These are phyloP conservation scores for Hymenoscyphus albidus DNA, from an alignment of 2,329 filamentous ascomycete genomes.

Conservation along the genomic window DNA sequence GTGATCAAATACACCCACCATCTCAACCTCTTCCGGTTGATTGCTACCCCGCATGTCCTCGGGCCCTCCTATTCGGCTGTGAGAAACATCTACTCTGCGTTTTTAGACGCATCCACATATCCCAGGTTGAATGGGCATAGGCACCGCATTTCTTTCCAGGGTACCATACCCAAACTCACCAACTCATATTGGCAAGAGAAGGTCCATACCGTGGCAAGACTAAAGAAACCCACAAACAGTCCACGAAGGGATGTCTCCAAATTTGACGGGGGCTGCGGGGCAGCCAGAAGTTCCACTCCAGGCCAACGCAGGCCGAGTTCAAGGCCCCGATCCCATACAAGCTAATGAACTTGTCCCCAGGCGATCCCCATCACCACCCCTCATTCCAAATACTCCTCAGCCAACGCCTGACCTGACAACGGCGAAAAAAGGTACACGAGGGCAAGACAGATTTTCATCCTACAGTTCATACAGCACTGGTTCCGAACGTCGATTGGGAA, in stretches of 20 bases:
- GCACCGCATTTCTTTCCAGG: background rate
- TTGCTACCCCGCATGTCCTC: background rate
- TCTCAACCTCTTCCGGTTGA: background rate
- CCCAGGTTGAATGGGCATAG: background rate
- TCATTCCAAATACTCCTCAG: background rate
- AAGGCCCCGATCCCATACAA: background rate
- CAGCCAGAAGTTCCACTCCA: background rate
- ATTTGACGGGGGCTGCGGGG: background rate
- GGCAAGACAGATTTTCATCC: background rate
- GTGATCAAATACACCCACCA: background rate
- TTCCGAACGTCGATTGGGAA: background rate
- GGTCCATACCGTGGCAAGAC: background rate
- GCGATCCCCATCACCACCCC: background rate
- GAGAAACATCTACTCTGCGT: background rate
- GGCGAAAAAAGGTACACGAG: background rate
- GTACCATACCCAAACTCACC: background rate
- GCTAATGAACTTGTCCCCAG: background rate
- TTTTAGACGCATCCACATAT: background rate
- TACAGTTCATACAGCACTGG: background rate
- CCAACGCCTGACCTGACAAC: background rate
- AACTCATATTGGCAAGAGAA: background rate
- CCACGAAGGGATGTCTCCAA: background rate
- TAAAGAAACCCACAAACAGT: background rate
- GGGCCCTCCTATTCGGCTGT: background rate
- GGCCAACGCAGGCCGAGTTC: background rate